Evolutionary conservation across 2,329 filamentous ascomycete species (phyloP).

Genomic region (Fusarium oxysporum): DNA sequence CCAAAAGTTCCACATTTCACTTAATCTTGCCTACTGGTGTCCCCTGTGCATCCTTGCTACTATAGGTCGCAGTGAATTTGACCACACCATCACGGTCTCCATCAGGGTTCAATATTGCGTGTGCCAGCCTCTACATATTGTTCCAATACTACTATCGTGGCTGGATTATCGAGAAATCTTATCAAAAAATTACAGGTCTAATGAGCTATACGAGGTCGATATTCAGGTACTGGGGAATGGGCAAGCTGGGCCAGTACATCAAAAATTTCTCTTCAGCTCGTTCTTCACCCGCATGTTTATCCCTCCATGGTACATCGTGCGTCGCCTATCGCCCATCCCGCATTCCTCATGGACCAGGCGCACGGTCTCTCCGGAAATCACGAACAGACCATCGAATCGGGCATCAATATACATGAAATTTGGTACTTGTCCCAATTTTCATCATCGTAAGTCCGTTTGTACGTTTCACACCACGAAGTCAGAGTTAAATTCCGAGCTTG

Average conservation of each 20-base stretch:
- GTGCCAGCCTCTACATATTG: conserved; percentile 18
- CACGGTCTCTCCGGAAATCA: conserved; percentile 12
- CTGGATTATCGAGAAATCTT: not conserved
- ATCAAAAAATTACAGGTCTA: not conserved
- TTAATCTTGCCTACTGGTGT: not conserved
- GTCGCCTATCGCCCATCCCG: conserved; percentile 3
- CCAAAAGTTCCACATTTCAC: not conserved
- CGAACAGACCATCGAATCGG: not conserved
- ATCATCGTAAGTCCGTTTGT: conserved; percentile 2
- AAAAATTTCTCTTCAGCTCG: not conserved
- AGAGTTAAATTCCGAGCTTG: conserved; percentile 12
- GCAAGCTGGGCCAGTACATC: not conserved
- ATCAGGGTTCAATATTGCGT: conserved; percentile 10
- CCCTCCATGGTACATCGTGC: not conserved
- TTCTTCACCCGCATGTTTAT: not conserved
- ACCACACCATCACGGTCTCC: not conserved
- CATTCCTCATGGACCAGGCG: conserved; percentile 2
- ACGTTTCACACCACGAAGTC: not conserved
- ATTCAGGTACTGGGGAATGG: not conserved
- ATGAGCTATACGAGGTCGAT: not conserved
- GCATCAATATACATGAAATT: conserved; percentile 7
- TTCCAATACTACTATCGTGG: conserved; percentile 6
- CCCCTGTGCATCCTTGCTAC: not conserved
- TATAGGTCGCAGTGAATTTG: not conserved
- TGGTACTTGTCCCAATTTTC: conserved; percentile 1